Base-by-base conservation (phyloP, 2,329 filamentous ascomycete genomes). In the Colletotrichum lini region DNA sequence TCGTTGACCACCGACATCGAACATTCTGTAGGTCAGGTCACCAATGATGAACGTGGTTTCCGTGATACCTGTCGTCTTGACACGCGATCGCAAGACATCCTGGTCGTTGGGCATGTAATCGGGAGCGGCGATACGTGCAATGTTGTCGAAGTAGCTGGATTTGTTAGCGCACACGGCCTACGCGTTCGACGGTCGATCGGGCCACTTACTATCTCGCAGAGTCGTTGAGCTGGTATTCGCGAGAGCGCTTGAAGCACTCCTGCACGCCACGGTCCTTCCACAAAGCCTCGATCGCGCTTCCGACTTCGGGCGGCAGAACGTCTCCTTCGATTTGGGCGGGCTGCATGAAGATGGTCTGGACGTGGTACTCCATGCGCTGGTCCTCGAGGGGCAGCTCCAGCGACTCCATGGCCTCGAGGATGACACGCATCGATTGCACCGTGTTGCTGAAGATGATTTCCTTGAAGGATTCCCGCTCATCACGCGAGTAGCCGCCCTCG, bases 281-380 rank as follows among this genome's bases (percentile, higher is more conserved):
- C 74, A 98, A 86, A 67, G 94, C 93, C 81, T 95, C 94, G 81
- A 98, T 98, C 79, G 95, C 95, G 78, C 92, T 93, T 81, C 95
- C 95, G 76, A 98, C 95, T 86, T 98, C 95, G 15, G 94, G 93
- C n/a, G 95, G 95, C 47, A 98, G 88, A 76, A 94, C 94, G 79
- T 98, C 95, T 74, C 95, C 95, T 84, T 98, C 95, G 75, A 98
- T 98, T 86, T 98, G 95, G 74, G 94, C 93, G 61, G 95, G 95
- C 82, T 98, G 95, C 94, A 98, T 98, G 88, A 98, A 98, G 82
- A 98, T 97, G 79, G 95, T 98, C 87, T 98, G 95, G 68, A 98
- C 95, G 82, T 98, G 95, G 85, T 98, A 98, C 84, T 98, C 95
- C 87, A 96, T 94, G 79, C 94, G 92, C 81, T 94, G 93, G 81